Percentiles rank a stretch among this genome's conserved stretches.
These are phyloP conservation scores for Curvularia lunata DNA, from an alignment of 2,329 filamentous ascomycete species.

Conservation along the genomic window DNA sequence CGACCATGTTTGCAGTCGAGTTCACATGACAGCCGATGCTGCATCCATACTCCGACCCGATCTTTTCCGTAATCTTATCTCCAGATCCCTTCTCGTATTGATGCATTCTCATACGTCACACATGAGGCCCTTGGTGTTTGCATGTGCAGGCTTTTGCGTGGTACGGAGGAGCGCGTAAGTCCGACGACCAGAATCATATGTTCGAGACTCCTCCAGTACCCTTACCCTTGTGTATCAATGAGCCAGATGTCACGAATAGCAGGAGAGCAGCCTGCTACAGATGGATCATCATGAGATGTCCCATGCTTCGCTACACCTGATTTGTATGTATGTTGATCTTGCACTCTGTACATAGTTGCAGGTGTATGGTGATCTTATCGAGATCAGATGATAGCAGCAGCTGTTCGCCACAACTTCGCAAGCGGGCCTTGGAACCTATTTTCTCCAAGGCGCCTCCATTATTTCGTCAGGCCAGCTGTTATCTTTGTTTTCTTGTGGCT, in stretches of 20 bases:
- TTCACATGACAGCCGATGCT: not conserved
- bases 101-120: not conserved
- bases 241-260: not conserved
- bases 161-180: not conserved
- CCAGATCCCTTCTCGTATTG: not conserved
- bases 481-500: not conserved
- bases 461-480: not conserved
- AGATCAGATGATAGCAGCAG: not conserved
- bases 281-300: not conserved
- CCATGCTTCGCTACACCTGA: not conserved
- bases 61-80: slow-evolving; percentile 7
- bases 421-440: not conserved
- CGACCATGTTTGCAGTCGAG: not conserved
- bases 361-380: too few relatives aligned
- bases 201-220: not conserved
- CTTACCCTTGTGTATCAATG: too few relatives aligned
- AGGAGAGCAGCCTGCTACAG: not conserved
- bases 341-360: not conserved
- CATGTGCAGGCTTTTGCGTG: not conserved
- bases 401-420: not conserved
- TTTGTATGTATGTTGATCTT: not conserved
- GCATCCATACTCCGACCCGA: not conserved
- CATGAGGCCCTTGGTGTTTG: not conserved
- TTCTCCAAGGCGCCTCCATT: not conserved
- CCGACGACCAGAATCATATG: not conserved